Percentiles rank a stretch among this genome's conserved stretches.
Evolutionary conservation across 2,329 filamentous ascomycete genomes (phyloP).

Genomic region (Fusarium albosuccineum): DNA sequence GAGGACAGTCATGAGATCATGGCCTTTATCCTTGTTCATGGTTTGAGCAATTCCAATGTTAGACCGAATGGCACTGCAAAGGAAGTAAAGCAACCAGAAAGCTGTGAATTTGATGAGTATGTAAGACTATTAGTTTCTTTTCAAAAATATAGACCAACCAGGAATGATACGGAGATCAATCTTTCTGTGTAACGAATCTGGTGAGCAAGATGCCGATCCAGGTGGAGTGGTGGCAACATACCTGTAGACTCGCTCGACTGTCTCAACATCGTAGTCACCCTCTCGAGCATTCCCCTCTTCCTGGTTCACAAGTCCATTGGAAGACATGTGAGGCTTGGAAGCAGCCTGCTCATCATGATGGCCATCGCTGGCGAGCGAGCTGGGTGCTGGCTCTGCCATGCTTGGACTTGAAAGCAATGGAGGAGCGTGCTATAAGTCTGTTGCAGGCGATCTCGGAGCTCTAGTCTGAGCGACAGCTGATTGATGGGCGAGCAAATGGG

Average conservation of each 20-base stretch:
- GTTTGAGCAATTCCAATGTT: conserved; percentile 96
- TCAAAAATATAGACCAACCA: conserved; percentile 51
- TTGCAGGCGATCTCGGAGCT: conserved; percentile 11
- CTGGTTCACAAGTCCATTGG: conserved; percentile 44
- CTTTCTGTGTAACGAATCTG: conserved; percentile 52
- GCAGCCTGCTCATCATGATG: conserved; percentile 43
- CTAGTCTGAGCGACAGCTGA: conserved; percentile 7
- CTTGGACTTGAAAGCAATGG: conserved; percentile 65
- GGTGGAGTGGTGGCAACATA: conserved; percentile 8
- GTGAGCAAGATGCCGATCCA: conserved; percentile 5
- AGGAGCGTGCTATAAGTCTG: conserved; percentile 63
- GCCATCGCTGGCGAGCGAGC: conserved; percentile 50
- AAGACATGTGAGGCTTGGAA: conserved; percentile 37
- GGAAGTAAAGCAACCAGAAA: conserved; percentile 92
- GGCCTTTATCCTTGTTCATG: conserved; percentile 80
- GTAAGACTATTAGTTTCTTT: not conserved
- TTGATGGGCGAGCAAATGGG: conserved; percentile 12
- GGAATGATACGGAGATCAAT: conserved; percentile 72
- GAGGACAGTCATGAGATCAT: conserved; percentile 81
- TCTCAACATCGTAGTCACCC: conserved; percentile 62
- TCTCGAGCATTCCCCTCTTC: conserved; percentile 50
- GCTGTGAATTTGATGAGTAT: conserved; percentile 60
- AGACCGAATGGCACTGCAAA: conserved; percentile 91
- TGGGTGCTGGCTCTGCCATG: conserved; percentile 57
- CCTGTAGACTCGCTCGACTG: conserved; percentile 67